Conservation (phyloP, 805 yeast genomes). For the Dipodascus geniculatus region DNA sequence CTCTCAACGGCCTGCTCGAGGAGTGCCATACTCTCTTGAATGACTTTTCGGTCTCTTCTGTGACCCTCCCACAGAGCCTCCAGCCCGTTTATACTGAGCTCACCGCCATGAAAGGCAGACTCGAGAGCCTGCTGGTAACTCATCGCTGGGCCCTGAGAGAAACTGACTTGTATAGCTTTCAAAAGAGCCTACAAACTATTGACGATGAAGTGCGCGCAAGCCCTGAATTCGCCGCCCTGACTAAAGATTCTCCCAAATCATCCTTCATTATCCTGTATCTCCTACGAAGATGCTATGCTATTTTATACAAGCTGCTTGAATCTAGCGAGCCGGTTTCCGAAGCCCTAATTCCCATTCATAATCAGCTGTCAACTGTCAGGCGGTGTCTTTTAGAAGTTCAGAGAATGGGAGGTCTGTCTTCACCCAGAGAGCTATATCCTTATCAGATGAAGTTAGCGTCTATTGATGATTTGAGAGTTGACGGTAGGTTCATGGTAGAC, state of each 20-base stretch:
- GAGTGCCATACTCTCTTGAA: slow-evolving; percentile 67
- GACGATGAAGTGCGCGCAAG: slow-evolving; percentile 54
- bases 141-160: slow-evolving; percentile 97
- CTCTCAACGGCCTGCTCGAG: slow-evolving; percentile 40
- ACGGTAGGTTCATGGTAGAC: slow-evolving; percentile 85
- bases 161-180: slow-evolving; percentile 82
- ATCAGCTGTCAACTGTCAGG: slow-evolving; percentile 84
- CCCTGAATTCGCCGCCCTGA: slow-evolving; percentile 36
- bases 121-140: slow-evolving; percentile 78
- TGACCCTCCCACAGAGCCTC: slow-evolving; percentile 35
- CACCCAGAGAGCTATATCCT: slow-evolving; percentile 84
- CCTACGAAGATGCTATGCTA: slow-evolving; percentile 81
- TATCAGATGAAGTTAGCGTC: slow-evolving; percentile 90
- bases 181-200: slow-evolving; percentile 57
- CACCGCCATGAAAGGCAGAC: slow-evolving; percentile 51
- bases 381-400: slow-evolving; percentile 82
- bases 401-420: slow-evolving; percentile 83
- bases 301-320: slow-evolving; percentile 78
- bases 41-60: slow-evolving; percentile 46
- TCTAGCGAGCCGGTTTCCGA: slow-evolving; percentile 93
- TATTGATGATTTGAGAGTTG: slow-evolving; percentile 72
- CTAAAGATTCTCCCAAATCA: slow-evolving; percentile 12
- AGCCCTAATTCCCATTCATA: slow-evolving; percentile 84
- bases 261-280: slow-evolving; percentile 53
- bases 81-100: slow-evolving; percentile 52